A percentile compares a stretch with the other conserved stretches of the same genome.
phyloP scores from a whole-genome alignment of 2,329 filamentous ascomycete genomes.

The Beauveria sp. region DNA sequence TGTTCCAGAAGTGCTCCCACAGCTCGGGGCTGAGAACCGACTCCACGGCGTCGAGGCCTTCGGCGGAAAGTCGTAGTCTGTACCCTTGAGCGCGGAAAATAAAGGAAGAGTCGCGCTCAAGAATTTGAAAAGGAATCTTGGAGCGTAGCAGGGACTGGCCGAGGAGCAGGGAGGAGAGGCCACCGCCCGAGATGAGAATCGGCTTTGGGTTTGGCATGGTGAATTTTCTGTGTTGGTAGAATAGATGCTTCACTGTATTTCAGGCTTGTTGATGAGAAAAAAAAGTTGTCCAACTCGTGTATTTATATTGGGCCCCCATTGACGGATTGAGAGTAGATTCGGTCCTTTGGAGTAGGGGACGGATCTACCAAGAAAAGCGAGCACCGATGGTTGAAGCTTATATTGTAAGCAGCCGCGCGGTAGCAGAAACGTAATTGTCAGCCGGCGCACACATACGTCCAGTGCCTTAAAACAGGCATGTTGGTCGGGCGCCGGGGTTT shows the following conservation, averaged over 20 bases:
- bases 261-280: not conserved
- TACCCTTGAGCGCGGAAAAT: slow-evolving; percentile 55
- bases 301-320: not conserved
- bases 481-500: not conserved
- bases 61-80: slow-evolving; percentile 46
- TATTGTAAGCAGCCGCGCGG: slow-evolving; percentile 7
- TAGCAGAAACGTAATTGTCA: not conserved
- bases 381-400: not conserved
- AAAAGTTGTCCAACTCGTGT: not conserved
- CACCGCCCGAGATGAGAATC: slow-evolving; percentile 37
- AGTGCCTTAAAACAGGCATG: not conserved
- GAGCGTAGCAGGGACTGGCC: slow-evolving; percentile 34
- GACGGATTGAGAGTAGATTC: not conserved
- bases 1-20: slow-evolving; percentile 50
- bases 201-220: slow-evolving; percentile 18
- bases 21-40: slow-evolving; percentile 40
- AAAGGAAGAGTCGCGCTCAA: slow-evolving; percentile 45
- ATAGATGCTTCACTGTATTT: not conserved
- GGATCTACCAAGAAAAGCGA: not conserved
- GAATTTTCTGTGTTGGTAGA: not conserved
- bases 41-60: slow-evolving; percentile 54
- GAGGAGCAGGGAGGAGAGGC: slow-evolving; percentile 35
- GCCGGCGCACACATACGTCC: not conserved
- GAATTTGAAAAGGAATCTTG: slow-evolving; percentile 44
- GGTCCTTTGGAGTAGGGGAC: not conserved